A percentile compares a stretch with the other conserved stretches of the same genome.
These are phyloP conservation scores for Castanea crenata DNA, from an alignment of 306 rosid species.

Conservation along the genomic window DNA sequence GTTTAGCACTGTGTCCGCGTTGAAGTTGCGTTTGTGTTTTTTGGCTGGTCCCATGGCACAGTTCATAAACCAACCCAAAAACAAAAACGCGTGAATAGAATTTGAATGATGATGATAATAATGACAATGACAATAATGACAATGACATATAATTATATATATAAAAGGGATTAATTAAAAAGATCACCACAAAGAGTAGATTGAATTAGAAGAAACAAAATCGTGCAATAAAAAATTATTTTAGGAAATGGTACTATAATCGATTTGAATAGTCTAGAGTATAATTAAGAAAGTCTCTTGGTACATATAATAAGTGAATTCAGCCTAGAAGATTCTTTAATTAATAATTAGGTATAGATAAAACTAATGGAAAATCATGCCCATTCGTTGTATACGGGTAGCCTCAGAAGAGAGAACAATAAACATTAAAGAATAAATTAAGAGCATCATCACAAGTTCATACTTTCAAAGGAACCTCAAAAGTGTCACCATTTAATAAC, in stretches of 20 bases:
- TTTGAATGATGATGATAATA: conserved; percentile 14
- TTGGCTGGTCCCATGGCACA: too few species aligned
- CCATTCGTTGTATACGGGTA: conserved; percentile 10
- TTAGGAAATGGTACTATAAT: not conserved
- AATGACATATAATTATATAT: conserved; percentile 22
- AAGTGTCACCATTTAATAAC: not conserved
- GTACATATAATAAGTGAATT: not conserved
- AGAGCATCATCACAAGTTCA: not conserved
- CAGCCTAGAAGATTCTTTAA: conserved; percentile 30
- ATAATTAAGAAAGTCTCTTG: not conserved
- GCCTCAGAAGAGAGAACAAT: not conserved
- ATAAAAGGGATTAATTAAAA: not conserved
- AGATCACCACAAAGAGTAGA: not conserved
- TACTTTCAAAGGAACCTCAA: not conserved
- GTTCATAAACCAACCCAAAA: too few species aligned
- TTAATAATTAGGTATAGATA: conserved; percentile 7
- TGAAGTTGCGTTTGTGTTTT: too few species aligned
- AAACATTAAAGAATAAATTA: not conserved
- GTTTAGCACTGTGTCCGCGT: too few species aligned
- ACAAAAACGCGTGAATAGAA: not conserved
- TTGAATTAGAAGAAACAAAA: conserved; percentile 1
- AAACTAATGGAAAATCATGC: not conserved
- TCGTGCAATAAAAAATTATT: not conserved
- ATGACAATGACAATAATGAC: too few species aligned
- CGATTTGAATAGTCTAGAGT: conserved; percentile 20